Evolutionary conservation across 768 basidiomycete species (phyloP).

Genomic region (Rhodosporidiobolus sp.): DNA sequence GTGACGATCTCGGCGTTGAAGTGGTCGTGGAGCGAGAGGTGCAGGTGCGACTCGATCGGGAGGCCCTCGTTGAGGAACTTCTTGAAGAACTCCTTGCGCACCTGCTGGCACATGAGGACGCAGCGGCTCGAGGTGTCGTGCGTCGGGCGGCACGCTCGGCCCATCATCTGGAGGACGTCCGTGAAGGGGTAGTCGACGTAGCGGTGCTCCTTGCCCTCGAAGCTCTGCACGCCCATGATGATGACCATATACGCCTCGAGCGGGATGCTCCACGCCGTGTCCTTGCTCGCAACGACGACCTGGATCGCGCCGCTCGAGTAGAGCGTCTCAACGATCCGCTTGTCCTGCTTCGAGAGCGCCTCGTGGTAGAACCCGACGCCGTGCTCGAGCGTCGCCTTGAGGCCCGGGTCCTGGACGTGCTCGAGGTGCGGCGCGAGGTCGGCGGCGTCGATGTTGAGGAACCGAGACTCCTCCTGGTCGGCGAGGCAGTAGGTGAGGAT

Average conservation of each 20-base stretch:
- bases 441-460: constrained; percentile 79
- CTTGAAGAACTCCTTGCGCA: constrained; percentile 97
- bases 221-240: constrained; percentile 98
- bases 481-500: constrained; percentile 81
- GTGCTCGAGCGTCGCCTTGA: constrained; percentile 77
- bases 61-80: constrained; percentile 97
- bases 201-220: constrained; percentile 95
- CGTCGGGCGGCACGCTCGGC: constrained; percentile 85
- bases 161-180: constrained; percentile 99
- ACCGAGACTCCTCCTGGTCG: constrained; percentile 76
- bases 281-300: constrained; percentile 91
- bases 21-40: constrained; percentile 87
- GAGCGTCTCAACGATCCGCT: constrained; percentile 83
- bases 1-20: constrained; percentile 98
- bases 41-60: constrained; percentile 92
- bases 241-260: constrained; percentile 95
- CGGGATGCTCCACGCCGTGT: constrained; percentile 93
- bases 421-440: constrained; percentile 86
- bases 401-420: constrained; percentile 68
- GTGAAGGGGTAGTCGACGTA: constrained; percentile 98
- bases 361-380: constrained; percentile 96
- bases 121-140: constrained; percentile 89
- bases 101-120: constrained; percentile 88
- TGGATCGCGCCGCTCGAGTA: constrained; percentile 95
- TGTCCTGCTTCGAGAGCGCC: constrained; percentile 85